Base-by-base conservation (phyloP, 495 filamentous ascomycete species). In the Neurospora sp. region DNA sequence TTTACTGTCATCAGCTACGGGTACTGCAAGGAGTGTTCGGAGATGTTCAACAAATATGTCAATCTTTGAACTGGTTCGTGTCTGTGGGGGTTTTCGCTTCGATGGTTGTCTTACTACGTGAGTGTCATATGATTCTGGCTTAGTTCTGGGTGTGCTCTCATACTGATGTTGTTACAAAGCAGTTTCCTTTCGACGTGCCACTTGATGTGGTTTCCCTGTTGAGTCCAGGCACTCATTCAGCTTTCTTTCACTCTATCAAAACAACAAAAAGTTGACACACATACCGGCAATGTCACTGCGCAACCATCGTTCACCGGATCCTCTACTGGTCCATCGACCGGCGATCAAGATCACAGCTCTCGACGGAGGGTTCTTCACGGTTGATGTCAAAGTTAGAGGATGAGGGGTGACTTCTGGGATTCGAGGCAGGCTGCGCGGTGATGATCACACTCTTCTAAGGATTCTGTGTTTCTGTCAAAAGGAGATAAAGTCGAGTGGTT, bases 1-100 rank as follows among this genome's bases (percentile, higher is more conserved):
- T 49, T 72, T 70, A 69, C 39, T 9, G 70, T 75, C 70, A 74
- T 77, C 16, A 74, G 74, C 72, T 75, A 72, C 41, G 72, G 74
- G 5, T 62, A 75, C 74, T 77, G 76, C 44, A 35, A 72, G 27
- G 72, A 77, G 31, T 75, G 74, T 16, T 14, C 27, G 6, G 54
- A 66, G 1, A 66, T 31, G 37, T 44, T 44, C 39, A 72, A 42
- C 31, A 71, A 31, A 60, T 72, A 66, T 37, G 54, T 66, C 2
- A 66, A 66, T 37, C 23, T 66, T 6, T 66, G 54, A 66, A 12
- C 3, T 27, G 54, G 27, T 35, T 5, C 35, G 35, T 62, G 23
- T 16, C 27, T 62, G 54, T 27, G 27, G 6, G 23, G 14, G 27
- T 4, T 66, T 35, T 35, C 31, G 12, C 54, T 66, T 66, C 27